Evolutionary conservation across 2,329 filamentous ascomycete species (phyloP), one percentile per base, ranked within the genome.

Genomic region (Hypoxylon sp.): DNA sequence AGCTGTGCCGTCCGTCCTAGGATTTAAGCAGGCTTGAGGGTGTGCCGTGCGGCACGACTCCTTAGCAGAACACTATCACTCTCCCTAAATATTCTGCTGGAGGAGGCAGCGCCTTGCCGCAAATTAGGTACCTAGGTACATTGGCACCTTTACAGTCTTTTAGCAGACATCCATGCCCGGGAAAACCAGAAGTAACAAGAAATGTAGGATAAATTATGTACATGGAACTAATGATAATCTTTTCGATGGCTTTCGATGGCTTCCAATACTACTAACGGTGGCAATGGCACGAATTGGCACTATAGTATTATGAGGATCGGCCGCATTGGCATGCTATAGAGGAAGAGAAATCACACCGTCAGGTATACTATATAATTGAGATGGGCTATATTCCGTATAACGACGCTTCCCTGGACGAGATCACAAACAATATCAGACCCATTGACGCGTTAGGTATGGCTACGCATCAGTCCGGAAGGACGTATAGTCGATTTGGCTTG

Each of bases 221-320:
- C 44, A 10, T 33, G 53, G 46, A 22, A 26, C 39, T n/a, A 55
- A 22, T 22, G 39, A 33, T 46, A n/a, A 13, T 31, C 24, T 35
- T 56, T 8, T 29, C 31, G n/a, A 24, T 44, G n/a, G 4, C 14
- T 56, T 8, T 29, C 31, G n/a, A 24, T 44, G n/a, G 4, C 14
- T 35, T 24, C 11, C 4, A 35, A n/a, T 35, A 24, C 53, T 22
- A 33, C 37, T 6, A 6, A 9, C 19, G 22, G 39, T 56, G n/a
- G 26, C 22, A 35, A 29, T 29, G 19, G 39, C n/a, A 46, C 33
- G 53, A 35, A 14, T 35, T 52, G 2, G 29, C 22, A 19, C 11
- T 19, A 35, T 44, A 14, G 47, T 35, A 26, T 47, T 17, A 56
- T 56, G 19, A 56, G 19, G 39, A 56, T 35, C 39, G 39, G 13